These are phyloP conservation scores for Clarireedia paspali DNA, from an alignment of 2,329 filamentous ascomycete genomes.

Conservation along the genomic window DNA sequence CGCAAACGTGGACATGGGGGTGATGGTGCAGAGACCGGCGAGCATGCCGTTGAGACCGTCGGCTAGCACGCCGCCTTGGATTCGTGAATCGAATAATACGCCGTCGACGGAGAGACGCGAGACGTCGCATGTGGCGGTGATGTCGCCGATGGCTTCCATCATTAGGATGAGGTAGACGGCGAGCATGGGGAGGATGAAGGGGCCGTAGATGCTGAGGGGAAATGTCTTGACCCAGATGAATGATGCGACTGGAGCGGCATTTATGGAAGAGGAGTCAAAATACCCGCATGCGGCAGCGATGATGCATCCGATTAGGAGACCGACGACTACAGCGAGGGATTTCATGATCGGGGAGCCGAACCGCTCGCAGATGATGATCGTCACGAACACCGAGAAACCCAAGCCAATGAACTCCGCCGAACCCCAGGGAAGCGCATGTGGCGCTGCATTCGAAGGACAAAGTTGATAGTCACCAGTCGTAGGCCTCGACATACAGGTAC, in stretches of 20 bases:
- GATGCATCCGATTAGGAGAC: constrained; percentile 55
- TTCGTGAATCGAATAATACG: constrained; percentile 62
- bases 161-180: constrained; percentile 65
- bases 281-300: constrained; percentile 73
- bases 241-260: constrained; percentile 60
- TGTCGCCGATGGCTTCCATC: constrained; percentile 74
- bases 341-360: constrained; percentile 84
- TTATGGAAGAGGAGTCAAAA: constrained; percentile 66
- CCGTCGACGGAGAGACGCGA: constrained; percentile 69
- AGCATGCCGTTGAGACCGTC: constrained; percentile 71
- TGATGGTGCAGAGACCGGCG: constrained; percentile 70
- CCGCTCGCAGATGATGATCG: constrained; percentile 72
- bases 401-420: constrained; percentile 71
- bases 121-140: constrained; percentile 76
- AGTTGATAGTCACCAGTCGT: constrained; percentile 46
- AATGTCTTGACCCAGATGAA: constrained; percentile 79
- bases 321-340: constrained; percentile 17
- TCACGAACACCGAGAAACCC: constrained; percentile 72
- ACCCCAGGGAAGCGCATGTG: constrained; percentile 69
- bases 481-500: constrained; percentile 44
- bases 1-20: constrained; percentile 72
- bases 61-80: constrained; percentile 71
- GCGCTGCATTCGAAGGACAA: constrained; percentile 61
- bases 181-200: constrained; percentile 64
- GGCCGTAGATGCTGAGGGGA: constrained; percentile 61